Percentiles rank a stretch among this genome's conserved stretches.
Conservation (phyloP, 768 basidiomycete genomes). For the Piloderma croceum region DNA sequence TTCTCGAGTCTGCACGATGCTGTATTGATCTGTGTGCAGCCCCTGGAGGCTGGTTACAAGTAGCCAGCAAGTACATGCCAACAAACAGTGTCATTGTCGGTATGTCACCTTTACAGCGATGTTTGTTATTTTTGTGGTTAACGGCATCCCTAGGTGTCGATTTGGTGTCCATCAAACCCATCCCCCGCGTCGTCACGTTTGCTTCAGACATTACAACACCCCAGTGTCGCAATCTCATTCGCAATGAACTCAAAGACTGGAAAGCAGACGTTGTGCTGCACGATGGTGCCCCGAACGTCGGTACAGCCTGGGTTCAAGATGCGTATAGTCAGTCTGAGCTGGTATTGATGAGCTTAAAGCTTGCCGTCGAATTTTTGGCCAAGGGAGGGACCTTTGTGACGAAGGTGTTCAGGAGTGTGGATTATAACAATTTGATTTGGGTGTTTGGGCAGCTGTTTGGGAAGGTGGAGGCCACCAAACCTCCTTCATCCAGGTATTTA, state of each 20-base stretch:
- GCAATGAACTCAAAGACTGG: conserved; percentile 93
- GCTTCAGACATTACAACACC: conserved; percentile 91
- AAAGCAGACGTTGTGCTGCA: conserved; percentile 97
- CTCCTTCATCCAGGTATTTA: conserved; percentile 84
- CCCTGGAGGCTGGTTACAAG: conserved; percentile 98
- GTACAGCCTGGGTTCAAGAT: conserved; percentile 98
- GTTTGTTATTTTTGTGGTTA: neutral
- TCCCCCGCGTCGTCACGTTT: conserved; percentile 89
- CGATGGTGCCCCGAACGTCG: conserved; percentile 99
- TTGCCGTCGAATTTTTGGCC: conserved; percentile 89
- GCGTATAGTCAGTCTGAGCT: conserved; percentile 96
- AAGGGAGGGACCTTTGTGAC: conserved; percentile 96
- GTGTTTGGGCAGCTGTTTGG: conserved; percentile 95
- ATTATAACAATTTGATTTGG: conserved; percentile 99
- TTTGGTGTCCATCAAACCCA: conserved; percentile 92
- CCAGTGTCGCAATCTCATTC: conserved; percentile 82
- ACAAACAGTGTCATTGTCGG: conserved; percentile 88
- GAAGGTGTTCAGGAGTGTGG: conserved; percentile 96
- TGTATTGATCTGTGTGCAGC: conserved; percentile 98
- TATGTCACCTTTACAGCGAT: conserved; percentile 28
- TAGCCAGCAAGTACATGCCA: conserved; percentile 97
- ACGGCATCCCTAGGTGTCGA: conserved; percentile 68
- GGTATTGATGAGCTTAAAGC: conserved; percentile 89
- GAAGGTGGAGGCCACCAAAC: conserved; percentile 97
- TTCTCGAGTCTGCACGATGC: conserved; percentile 85